A percentile compares a stretch with the other conserved stretches of the same genome.
phyloP scores from a whole-genome alignment of 2,329 filamentous ascomycete species.

The Drechslerella coelobrocha region DNA sequence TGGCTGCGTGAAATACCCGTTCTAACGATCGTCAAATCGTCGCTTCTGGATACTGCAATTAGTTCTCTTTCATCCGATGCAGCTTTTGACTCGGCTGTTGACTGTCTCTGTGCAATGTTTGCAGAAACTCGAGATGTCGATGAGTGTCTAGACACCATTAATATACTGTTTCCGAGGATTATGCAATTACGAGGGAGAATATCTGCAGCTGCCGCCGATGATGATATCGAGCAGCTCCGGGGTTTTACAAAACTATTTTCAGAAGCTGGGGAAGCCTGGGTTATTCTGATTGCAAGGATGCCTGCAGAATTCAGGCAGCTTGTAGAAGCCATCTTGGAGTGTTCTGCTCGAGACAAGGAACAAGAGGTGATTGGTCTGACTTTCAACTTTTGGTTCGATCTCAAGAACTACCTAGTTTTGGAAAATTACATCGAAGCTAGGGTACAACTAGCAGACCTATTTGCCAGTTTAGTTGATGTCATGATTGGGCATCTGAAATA shows the following conservation, averaged over 20 bases:
- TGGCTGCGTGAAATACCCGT: constrained; percentile 95
- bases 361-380: constrained; percentile 91
- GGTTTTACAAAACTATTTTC: constrained; percentile 88
- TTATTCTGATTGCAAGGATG: constrained; percentile 84
- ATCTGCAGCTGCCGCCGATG: constrained; percentile 71
- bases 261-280: constrained; percentile 93
- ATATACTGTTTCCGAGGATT: constrained; percentile 80
- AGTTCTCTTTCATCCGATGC: constrained; percentile 75
- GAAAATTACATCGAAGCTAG: constrained; percentile 87
- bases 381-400: constrained; percentile 97
- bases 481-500: constrained; percentile 91
- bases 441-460: constrained; percentile 77
- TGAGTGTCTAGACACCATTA: constrained; percentile 81
- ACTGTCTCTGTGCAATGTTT: constrained; percentile 91
- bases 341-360: constrained; percentile 83
- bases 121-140: constrained; percentile 92
- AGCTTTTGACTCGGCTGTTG: constrained; percentile 85
- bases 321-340: constrained; percentile 91
- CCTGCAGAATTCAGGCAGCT: constrained; percentile 80
- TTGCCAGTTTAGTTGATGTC: constrained; percentile 87
- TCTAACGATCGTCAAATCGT: constrained; percentile 80
- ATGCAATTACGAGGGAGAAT: constrained; percentile 80
- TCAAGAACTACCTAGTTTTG: constrained; percentile 93
- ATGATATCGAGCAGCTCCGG: constrained; percentile 85
- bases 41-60: constrained; percentile 81